Conservation (phyloP, 2,329 filamentous ascomycete species). For the Penicillium janthinellum region DNA sequence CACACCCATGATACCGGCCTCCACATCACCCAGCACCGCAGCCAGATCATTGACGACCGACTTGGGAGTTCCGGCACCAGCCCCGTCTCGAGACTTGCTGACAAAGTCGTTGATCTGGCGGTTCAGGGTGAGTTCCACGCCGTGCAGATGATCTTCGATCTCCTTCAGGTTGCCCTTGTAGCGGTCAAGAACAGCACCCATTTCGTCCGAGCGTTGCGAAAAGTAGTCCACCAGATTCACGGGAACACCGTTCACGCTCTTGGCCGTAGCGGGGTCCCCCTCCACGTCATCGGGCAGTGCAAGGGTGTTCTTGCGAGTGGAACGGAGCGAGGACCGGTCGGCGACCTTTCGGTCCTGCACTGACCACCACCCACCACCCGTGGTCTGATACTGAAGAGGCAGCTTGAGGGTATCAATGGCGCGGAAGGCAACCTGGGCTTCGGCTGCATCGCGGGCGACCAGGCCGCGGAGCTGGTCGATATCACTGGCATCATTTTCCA, state of each 20-base stretch:
- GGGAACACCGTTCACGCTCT: conserved; percentile 54
- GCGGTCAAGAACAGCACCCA: conserved; percentile 58
- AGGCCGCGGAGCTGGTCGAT: conserved; percentile 60
- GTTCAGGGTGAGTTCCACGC: conserved; percentile 62
- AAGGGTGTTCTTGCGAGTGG: conserved; percentile 47
- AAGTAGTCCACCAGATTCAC: conserved; percentile 66
- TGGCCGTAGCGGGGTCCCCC: conserved; percentile 41
- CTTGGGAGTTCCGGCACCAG: conserved; percentile 47
- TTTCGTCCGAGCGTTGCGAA: conserved; percentile 63
- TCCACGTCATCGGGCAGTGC: conserved; percentile 52
- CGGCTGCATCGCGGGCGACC: conserved; percentile 67
- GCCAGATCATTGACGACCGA: conserved; percentile 52
- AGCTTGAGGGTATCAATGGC: conserved; percentile 74
- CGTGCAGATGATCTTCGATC: conserved; percentile 66
- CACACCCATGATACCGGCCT: conserved; percentile 65
- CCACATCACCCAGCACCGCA: conserved; percentile 64
- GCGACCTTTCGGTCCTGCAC: conserved; percentile 42
- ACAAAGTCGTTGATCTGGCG: conserved; percentile 62
- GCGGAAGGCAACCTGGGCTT: conserved; percentile 71
- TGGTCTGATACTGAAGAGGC: conserved; percentile 64
- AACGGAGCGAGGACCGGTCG: conserved; percentile 42
- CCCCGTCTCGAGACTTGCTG: conserved; percentile 43
- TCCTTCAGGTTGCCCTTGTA: conserved; percentile 63
- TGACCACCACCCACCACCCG: conserved; percentile 45
- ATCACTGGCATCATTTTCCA: conserved; percentile 64